phyloP scores from a whole-genome alignment of 2,329 filamentous ascomycete species.

The Aspergillus quadrilineatus region DNA sequence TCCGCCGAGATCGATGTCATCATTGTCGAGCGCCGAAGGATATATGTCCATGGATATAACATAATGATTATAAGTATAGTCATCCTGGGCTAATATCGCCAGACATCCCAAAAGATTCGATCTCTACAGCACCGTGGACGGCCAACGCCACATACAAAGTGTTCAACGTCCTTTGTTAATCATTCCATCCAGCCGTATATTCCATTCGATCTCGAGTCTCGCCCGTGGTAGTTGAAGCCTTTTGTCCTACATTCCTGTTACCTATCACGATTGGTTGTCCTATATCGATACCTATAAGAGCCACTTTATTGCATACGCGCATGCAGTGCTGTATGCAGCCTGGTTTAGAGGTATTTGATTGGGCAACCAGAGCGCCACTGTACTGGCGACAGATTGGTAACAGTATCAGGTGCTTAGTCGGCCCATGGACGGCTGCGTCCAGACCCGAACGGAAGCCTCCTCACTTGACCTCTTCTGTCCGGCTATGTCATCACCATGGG shows the following conservation, averaged over 20 bases:
- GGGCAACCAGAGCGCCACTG: slow-evolving; percentile 6
- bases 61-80: not conserved
- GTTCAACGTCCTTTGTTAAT: not conserved
- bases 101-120: not conserved
- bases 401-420: slow-evolving; percentile 11
- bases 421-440: slow-evolving; percentile 11
- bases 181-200: not conserved
- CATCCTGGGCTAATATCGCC: not conserved
- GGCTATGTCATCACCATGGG: slow-evolving; percentile 5
- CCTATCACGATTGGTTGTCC: not conserved
- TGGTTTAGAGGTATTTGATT: not conserved
- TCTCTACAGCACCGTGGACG: not conserved
- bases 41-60: slow-evolving; percentile 5
- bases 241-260: slow-evolving; percentile 4
- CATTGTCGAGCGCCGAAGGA: not conserved
- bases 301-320: slow-evolving; percentile 9
- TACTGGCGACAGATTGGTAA: slow-evolving; percentile 3
- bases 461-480: slow-evolving; percentile 9
- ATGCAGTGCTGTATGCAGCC: slow-evolving; percentile 3
- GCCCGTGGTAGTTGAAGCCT: not conserved
- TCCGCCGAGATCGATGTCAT: not conserved
- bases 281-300: not conserved
- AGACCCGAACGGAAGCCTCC: slow-evolving; percentile 1
- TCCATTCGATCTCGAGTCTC: not conserved
- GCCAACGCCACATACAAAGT: not conserved